Evolutionary conservation across 1,284 basidiomycete species (phyloP), one percentile per base, ranked within the genome.

Genomic region (Apiotrichum siamense): DNA sequence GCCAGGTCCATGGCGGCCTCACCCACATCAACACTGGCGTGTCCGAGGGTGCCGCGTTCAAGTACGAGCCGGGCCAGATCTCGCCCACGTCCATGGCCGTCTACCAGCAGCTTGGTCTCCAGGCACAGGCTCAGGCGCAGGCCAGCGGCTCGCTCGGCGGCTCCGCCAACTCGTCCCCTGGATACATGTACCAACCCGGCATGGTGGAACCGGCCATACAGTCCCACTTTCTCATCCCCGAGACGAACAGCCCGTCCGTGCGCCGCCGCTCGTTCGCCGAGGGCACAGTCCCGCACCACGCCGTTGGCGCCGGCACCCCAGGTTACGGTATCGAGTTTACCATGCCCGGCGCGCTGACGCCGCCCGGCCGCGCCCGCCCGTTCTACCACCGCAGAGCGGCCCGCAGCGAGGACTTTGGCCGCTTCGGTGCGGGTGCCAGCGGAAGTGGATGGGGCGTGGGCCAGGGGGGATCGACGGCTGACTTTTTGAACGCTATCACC

Each of bases 351-450:
- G 59, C 59, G 5, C 53, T 47, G 25, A 49, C 48, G 9, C 46
- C 46, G 15, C 53, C 53, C 10, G 63, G 64, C 3, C 46, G 57
- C 18, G 33, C 65, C 18, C 55, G 69, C 27, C 47, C 44, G 13
- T 55, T 47, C 18, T 38, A 40, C 3, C 70, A 74, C 54, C 55
- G 66, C 9, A 51, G 69, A n/a, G 61, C 56, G 4, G 67, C 61
- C 3, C 67, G 63, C 54, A 70, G 67, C 47, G 73, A 73, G 47
- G 73, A 75, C 60, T 60, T 66, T 31, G 65, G 69, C 7, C 57
- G 66, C 39, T 43, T 50, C 13, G 69, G 59, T 2, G 55, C 50
- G 24, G 59, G n/a, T n/a, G n/a, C 21, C 33, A 41, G 47, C 3
- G 69, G 62, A 1, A 59, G 58, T 21, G 68, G 66, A 7, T 72